Conservation (phyloP, 2,329 filamentous ascomycete genomes). For the Aspergillus sp. region DNA sequence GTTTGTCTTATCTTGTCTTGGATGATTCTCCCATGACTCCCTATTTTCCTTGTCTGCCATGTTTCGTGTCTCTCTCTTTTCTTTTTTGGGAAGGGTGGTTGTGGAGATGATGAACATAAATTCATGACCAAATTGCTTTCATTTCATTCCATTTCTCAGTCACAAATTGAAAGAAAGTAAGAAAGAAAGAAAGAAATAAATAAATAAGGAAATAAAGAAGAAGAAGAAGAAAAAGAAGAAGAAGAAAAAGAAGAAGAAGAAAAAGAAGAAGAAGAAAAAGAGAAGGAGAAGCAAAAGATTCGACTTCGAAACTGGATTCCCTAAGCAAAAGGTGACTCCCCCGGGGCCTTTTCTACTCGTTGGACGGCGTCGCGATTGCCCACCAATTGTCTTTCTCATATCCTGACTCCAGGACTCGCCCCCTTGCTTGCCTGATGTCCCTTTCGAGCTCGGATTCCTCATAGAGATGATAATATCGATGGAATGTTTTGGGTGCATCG, state of each 20-base stretch:
- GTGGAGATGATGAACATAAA: neutral
- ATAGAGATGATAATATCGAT: slow-evolving; percentile 94
- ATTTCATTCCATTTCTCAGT: slow-evolving; percentile 7
- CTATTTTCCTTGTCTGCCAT: slow-evolving; percentile 7
- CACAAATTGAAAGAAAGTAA: neutral
- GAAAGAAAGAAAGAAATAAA: too few relatives aligned
- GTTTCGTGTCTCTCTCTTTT: slow-evolving; percentile 9
- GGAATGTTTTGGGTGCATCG: slow-evolving; percentile 52
- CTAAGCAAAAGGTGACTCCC: slow-evolving; percentile 12
- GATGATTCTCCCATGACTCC: slow-evolving; percentile 16
- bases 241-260: neutral
- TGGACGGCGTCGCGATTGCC: slow-evolving; percentile 54
- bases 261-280: neutral
- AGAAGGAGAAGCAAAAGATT: slow-evolving; percentile 1
- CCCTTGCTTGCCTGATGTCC: slow-evolving; percentile 68
- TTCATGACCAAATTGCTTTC: slow-evolving; percentile 6
- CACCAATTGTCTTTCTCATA: slow-evolving; percentile 99
- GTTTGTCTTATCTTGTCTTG: slow-evolving; percentile 7
- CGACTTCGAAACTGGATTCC: slow-evolving; percentile 25
- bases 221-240: slow-evolving; percentile 2
- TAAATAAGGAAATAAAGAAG: too few relatives aligned
- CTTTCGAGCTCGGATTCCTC: slow-evolving; percentile 76
- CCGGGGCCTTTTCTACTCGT: slow-evolving; percentile 17
- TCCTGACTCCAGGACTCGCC: slow-evolving; percentile 66
- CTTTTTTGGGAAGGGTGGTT: too few relatives aligned